Conservation (phyloP, 2,329 filamentous ascomycete genomes). For the Plectosphaerella plurivora region DNA sequence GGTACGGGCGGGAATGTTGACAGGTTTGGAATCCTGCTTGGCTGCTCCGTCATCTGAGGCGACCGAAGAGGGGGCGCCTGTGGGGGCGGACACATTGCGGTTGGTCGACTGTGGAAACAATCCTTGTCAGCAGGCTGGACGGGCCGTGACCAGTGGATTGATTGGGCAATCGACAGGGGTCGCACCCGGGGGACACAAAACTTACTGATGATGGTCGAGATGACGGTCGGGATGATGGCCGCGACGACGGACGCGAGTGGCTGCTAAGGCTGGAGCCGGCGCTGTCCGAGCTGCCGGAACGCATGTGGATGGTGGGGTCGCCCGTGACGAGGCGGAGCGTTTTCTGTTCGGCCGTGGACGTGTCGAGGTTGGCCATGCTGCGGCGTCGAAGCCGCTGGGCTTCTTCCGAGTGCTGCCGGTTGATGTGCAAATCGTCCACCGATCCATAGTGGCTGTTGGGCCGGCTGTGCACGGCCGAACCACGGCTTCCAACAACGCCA, state of each 20-base stretch:
- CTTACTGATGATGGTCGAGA: neutral
- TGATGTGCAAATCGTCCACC: slow-evolving; percentile 64
- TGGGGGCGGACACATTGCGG: slow-evolving; percentile 51
- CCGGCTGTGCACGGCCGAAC: slow-evolving; percentile 33
- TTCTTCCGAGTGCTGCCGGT: slow-evolving; percentile 54
- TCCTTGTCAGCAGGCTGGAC: slow-evolving; percentile 40
- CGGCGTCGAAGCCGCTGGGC: slow-evolving; percentile 75
- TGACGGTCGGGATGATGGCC: neutral
- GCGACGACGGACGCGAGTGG: slow-evolving; percentile 56
- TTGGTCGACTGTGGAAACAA: slow-evolving; percentile 51
- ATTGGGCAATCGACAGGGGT: slow-evolving; percentile 36
- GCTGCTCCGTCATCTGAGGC: slow-evolving; percentile 35
- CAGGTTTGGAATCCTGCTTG: slow-evolving; percentile 49
- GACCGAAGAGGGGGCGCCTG: slow-evolving; percentile 42
- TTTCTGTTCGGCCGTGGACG: slow-evolving; percentile 33
- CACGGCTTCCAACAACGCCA: slow-evolving; percentile 19
- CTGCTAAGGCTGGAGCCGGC: slow-evolving; percentile 53
- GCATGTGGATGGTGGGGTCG: slow-evolving; percentile 26
- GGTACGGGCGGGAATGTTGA: slow-evolving; percentile 56
- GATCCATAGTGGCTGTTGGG: slow-evolving; percentile 49
- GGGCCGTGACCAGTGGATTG: slow-evolving; percentile 17
- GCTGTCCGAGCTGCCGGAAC: slow-evolving; percentile 63
- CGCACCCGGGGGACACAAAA: neutral
- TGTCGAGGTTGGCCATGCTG: slow-evolving; percentile 68
- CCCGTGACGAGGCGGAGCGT: slow-evolving; percentile 30